phyloP scores from a whole-genome alignment of 768 basidiomycete genomes.

The Russula compacta region DNA sequence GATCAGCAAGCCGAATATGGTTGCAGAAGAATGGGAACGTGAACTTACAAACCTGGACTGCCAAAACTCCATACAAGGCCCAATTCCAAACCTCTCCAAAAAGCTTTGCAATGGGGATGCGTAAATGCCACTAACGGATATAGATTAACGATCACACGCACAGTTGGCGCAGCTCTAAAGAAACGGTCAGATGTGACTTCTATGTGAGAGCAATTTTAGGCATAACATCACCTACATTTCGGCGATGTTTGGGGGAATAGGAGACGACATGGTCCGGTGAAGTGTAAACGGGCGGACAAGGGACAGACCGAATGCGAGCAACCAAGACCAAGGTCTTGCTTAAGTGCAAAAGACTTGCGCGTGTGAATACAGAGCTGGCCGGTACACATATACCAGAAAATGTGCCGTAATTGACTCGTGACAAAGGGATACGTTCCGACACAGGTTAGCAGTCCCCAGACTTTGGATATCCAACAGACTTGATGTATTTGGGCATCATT shows the following conservation, averaged over 20 bases:
- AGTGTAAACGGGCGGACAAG: not conserved
- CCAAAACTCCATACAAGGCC: slow-evolving; percentile 4
- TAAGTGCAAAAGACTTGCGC: too few species aligned
- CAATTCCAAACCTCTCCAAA: slow-evolving; percentile 5
- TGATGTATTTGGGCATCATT: too few species aligned
- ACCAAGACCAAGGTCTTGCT: too few species aligned
- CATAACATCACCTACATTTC: not conserved
- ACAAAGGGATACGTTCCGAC: too few species aligned
- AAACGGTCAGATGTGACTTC: not conserved
- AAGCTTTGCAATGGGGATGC: not conserved
- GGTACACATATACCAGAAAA: too few species aligned
- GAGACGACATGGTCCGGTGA: not conserved
- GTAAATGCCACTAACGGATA: not conserved
- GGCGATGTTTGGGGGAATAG: not conserved
- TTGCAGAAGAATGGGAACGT: not conserved
- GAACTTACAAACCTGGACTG: slow-evolving; percentile 1
- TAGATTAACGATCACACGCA: not conserved
- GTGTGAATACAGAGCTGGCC: too few species aligned
- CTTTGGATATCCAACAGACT: too few species aligned
- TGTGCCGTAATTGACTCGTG: too few species aligned
- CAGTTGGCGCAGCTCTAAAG: not conserved
- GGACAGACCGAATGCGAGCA: too few species aligned
- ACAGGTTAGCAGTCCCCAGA: too few species aligned
- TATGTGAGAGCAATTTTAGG: not conserved
- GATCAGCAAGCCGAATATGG: not conserved